Percentiles rank a stretch among this genome's conserved stretches.
Evolutionary conservation across 2,329 filamentous ascomycete genomes (phyloP).

Genomic region (Ophiostoma pallidulum): DNA sequence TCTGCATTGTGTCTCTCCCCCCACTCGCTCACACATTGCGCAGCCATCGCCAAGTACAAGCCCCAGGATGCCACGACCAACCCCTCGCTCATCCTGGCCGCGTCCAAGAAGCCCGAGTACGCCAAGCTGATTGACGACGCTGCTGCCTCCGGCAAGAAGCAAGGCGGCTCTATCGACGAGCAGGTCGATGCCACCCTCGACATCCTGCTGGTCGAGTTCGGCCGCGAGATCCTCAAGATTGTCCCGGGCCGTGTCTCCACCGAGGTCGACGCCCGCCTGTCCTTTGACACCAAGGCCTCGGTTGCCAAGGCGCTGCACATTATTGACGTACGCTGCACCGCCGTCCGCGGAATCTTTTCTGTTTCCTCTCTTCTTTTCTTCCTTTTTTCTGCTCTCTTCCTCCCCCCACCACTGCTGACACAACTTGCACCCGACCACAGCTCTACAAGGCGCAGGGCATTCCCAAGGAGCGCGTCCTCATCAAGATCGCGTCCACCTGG

Average conservation of each 20-base stretch:
- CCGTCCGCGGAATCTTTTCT: too few relatives aligned
- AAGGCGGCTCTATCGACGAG: constrained; percentile 59
- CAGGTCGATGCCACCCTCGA: constrained; percentile 89
- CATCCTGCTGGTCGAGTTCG: constrained; percentile 93
- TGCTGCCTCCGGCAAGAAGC: constrained; percentile 73
- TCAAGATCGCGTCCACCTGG: constrained; percentile 99
- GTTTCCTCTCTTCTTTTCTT: not conserved
- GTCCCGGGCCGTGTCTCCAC: constrained; percentile 98
- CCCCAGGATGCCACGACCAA: constrained; percentile 99
- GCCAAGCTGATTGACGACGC: constrained; percentile 82
- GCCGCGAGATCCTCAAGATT: constrained; percentile 93
- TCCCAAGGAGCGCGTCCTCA: constrained; percentile 86
- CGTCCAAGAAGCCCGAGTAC: constrained; percentile 97
- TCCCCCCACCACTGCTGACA: not conserved
- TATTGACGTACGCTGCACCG: constrained; percentile 60
- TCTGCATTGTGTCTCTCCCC: not conserved
- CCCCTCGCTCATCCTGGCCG: constrained; percentile 95
- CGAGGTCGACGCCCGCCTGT: constrained; percentile 92
- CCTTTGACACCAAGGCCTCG: constrained; percentile 86
- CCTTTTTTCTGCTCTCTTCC: not conserved
- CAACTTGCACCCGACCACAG: constrained; percentile 35
- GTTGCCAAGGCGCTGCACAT: constrained; percentile 95
- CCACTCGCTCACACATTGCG: not conserved
- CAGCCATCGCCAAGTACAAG: constrained; percentile 98
- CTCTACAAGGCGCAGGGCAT: constrained; percentile 92